These are phyloP conservation scores for Aspergillus sp. DNA, from an alignment of 2,329 filamentous ascomycete genomes.

Conservation along the genomic window DNA sequence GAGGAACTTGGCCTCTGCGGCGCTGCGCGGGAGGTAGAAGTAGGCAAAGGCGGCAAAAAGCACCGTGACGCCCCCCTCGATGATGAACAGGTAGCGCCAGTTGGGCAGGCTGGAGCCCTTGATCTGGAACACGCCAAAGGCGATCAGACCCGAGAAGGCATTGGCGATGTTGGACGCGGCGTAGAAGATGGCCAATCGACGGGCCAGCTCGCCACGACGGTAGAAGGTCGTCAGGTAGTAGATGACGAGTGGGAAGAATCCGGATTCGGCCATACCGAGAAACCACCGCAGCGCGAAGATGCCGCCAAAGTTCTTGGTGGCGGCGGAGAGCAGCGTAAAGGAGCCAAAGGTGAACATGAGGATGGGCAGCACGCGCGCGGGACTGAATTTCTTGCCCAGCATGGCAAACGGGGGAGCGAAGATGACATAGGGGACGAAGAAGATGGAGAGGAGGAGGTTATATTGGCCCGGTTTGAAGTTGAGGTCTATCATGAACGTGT, in stretches of 20 bases:
- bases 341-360: slow-evolving; percentile 69
- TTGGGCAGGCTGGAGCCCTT: slow-evolving; percentile 46
- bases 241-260: slow-evolving; percentile 69
- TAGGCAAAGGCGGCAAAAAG: slow-evolving; percentile 64
- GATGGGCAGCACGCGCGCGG: slow-evolving; percentile 61
- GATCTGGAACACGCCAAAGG: slow-evolving; percentile 63
- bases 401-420: slow-evolving; percentile 66
- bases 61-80: slow-evolving; percentile 61
- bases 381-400: slow-evolving; percentile 67
- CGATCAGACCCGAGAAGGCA: slow-evolving; percentile 61
- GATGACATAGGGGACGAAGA: slow-evolving; percentile 73
- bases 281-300: slow-evolving; percentile 69
- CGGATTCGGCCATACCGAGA: slow-evolving; percentile 65
- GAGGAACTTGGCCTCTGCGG: slow-evolving; percentile 65
- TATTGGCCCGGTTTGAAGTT: slow-evolving; percentile 63
- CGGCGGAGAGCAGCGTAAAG: slow-evolving; percentile 60
- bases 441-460: slow-evolving; percentile 68
- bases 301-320: slow-evolving; percentile 60
- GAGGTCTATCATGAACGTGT: slow-evolving; percentile 42
- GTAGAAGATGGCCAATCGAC: slow-evolving; percentile 72
- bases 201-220: slow-evolving; percentile 67
- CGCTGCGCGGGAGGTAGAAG: slow-evolving; percentile 66
- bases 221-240: slow-evolving; percentile 68
- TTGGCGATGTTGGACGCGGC: slow-evolving; percentile 72
- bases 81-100: slow-evolving; percentile 56